phyloP scores from a whole-genome alignment of 345 rosid genomes.

The Citrus unshiu region DNA sequence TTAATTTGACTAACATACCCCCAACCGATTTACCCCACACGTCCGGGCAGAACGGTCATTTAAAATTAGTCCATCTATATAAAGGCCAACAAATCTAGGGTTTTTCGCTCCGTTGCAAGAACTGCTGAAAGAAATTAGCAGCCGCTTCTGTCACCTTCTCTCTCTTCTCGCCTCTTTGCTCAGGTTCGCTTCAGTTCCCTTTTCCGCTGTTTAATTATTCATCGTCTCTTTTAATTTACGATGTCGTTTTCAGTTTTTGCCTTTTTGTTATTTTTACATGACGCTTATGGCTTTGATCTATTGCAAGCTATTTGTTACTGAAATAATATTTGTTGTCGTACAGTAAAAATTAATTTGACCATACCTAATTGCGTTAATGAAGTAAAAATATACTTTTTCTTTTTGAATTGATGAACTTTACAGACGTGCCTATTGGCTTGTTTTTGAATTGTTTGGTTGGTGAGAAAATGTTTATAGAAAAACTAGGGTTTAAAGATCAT shows the following conservation, averaged over 20 bases:
- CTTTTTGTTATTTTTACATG: background rate
- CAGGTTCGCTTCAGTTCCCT: background rate
- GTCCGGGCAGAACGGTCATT: conserved; percentile 7
- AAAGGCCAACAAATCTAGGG: background rate
- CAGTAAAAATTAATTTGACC: too few species aligned
- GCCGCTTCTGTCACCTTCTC: background rate
- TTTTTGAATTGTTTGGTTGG: background rate
- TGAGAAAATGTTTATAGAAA: background rate
- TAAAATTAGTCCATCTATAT: background rate
- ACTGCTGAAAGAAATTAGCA: background rate
- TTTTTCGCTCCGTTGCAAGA: background rate
- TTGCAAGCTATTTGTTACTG: background rate
- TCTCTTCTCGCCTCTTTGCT: background rate
- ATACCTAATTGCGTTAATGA: too few species aligned
- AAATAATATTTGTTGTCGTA: background rate
- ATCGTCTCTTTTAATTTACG: background rate
- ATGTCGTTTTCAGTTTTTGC: background rate
- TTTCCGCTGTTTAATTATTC: background rate
- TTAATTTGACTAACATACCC: background rate
- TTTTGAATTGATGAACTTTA: background rate
- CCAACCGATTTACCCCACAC: fast-evolving
- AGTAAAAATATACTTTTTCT: too few species aligned
- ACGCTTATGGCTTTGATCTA: background rate
- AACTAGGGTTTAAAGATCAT: background rate
- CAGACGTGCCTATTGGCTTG: background rate